Evolutionary conservation across 129 eudicot genomes (phyloP).

Genomic region (Chrysanthemum lavandulifolium): DNA sequence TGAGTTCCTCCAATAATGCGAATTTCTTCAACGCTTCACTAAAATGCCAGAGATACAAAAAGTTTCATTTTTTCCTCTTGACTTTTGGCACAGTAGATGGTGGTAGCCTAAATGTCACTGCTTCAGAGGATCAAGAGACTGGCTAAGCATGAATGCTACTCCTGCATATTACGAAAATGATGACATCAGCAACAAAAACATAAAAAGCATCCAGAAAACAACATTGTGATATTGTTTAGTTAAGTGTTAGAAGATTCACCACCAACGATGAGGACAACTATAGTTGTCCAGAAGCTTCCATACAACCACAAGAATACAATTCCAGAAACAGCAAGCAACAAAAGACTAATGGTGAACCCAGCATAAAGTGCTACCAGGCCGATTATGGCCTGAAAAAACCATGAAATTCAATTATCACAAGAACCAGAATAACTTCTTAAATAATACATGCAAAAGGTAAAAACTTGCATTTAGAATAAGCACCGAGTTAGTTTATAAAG

Average conservation of each 20-base stretch:
- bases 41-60: too few species aligned
- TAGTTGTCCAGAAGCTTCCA: slow-evolving; percentile 97
- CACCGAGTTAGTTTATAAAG: too few species aligned
- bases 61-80: too few species aligned
- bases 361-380: slow-evolving; percentile 60
- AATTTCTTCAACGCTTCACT: too few species aligned
- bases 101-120: too few species aligned
- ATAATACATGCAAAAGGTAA: slow-evolving; percentile 13
- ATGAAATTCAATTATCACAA: slow-evolving; percentile 16
- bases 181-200: slow-evolving; percentile 25
- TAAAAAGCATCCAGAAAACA: neutral
- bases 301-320: slow-evolving; percentile 70
- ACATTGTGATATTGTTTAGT: slow-evolving; percentile 3
- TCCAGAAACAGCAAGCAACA: slow-evolving; percentile 49
- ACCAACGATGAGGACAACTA: slow-evolving; percentile 44
- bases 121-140: neutral
- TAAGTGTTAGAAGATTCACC: slow-evolving; percentile 43
- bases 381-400: slow-evolving; percentile 52
- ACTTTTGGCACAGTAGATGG: too few species aligned
- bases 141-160: slow-evolving; percentile 49
- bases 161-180: slow-evolving; percentile 54
- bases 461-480: neutral
- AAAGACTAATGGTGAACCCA: slow-evolving; percentile 57
- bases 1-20: too few species aligned
- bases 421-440: neutral